Base-by-base conservation (phyloP, 768 basidiomycete species). In the Phlebiopsis flavidoalba region DNA sequence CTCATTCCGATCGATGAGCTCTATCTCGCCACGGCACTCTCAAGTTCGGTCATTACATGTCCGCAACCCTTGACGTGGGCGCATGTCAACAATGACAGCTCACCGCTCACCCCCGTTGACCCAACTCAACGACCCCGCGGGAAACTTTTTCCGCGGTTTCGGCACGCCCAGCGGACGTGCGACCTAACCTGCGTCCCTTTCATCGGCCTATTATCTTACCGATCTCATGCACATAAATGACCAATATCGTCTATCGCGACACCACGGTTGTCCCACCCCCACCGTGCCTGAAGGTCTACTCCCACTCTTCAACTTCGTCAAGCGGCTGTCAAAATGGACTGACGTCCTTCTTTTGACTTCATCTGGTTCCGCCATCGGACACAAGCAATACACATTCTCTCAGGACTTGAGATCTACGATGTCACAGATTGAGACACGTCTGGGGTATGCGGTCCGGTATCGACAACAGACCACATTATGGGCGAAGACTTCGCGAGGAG, bases 1-100 rank as follows among this genome's bases (percentile, higher is more conserved):
- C 69, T 84, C n/a, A 84, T 62, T 79, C 84, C n/a, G n/a, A 43
- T 84, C 87, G 0, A 80, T 88, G 82, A 82, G 84, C 64, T 83
- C 87, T 4, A 80, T 91, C n/a, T n/a, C 62, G 77, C 84, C 62
- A 82, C 79, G 35, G 87, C 83, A 4, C 76, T 91, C 53, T 83
- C 85, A 0, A 84, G 83, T 65, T 78, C 78, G 21, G 82, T 81
- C 17, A 76, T 89, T 58, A 75, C 78, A 10, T 80, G 81, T 36
- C 74, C 88, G 33, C 80, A 80, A n/a, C n/a, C n/a, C 59, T 70
- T 86, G 50, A 88, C 86, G 10, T 89, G 86, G 88, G 81, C 79
- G n/a, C 84, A 85, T 64, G 81, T 84, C 46, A 74, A 74, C 37
- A 80, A 80, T n/a, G 21, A 80, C 80, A 65, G 74, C 78, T 7